A percentile compares a stretch with the other conserved stretches of the same genome.
Conservation (phyloP, 257 asterid genomes). For the Oldenlandia corymbosa region DNA sequence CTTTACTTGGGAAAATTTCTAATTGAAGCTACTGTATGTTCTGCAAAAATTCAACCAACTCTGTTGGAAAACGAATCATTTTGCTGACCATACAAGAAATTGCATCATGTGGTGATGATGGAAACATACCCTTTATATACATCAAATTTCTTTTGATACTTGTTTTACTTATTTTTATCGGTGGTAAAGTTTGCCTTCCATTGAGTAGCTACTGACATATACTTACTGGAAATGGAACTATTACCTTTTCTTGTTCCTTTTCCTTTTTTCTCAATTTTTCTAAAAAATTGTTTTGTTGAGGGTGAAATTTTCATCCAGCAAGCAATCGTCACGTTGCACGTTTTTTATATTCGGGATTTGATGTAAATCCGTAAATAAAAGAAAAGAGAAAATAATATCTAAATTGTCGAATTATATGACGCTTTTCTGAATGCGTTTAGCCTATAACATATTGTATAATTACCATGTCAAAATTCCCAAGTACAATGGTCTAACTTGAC, state of each 20-base stretch:
- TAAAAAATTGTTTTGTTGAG: background rate
- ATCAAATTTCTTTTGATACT: background rate
- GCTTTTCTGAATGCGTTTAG: no score
- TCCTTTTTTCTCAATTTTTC: background rate
- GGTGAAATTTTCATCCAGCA: no score
- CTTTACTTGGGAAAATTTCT: no score
- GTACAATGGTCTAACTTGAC: no score
- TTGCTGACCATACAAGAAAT: slow-evolving; percentile 10
- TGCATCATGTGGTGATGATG: slow-evolving; percentile 5
- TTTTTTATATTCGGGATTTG: no score
- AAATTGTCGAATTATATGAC: no score
- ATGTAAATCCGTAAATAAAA: no score
- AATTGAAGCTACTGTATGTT: background rate
- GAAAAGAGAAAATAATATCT: no score
- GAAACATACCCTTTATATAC: background rate
- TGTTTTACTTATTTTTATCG: background rate
- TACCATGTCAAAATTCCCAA: no score
- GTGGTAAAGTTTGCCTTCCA: background rate
- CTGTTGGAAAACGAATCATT: background rate
- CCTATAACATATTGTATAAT: no score
- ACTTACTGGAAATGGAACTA: background rate
- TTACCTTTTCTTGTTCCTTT: background rate
- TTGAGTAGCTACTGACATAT: slow-evolving; percentile 11
- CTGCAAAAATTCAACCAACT: background rate
- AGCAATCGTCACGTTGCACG: no score